Conservation (phyloP, 139 green algal genomes). For the Volvox africanus region DNA sequence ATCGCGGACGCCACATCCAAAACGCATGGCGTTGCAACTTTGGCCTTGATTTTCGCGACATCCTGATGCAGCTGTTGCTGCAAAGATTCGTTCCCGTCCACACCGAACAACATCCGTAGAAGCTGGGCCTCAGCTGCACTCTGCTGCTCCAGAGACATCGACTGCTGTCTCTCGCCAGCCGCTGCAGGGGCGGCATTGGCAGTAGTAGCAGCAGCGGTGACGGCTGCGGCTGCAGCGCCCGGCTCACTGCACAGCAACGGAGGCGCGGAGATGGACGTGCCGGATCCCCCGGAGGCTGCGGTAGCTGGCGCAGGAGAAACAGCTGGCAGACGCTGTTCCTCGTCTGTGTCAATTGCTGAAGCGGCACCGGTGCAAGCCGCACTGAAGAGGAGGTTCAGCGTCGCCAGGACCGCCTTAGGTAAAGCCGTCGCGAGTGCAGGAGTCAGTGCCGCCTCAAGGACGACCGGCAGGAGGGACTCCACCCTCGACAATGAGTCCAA, state of each 20-base stretch:
- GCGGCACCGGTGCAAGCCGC: not conserved
- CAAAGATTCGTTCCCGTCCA: not conserved
- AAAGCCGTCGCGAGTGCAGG: not conserved
- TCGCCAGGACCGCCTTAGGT: not conserved
- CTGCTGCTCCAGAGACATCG: conserved; percentile 40
- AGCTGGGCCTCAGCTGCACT: conserved; percentile 35
- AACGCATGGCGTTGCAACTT: not conserved
- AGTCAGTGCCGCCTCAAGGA: conserved; percentile 9
- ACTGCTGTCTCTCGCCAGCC: not conserved
- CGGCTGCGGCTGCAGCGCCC: not conserved
- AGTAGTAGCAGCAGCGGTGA: too few relatives aligned
- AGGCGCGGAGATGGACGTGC: not conserved
- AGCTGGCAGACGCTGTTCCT: not conserved
- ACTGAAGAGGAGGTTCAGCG: not conserved
- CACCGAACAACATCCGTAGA: conserved; percentile 34
- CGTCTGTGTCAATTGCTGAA: too few relatives aligned
- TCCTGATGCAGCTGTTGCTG: not conserved
- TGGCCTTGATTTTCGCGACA: too few relatives aligned
- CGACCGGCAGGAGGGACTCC: not conserved
- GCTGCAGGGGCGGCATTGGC: not conserved
- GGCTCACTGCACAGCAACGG: conserved; percentile 10
- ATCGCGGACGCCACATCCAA: not conserved
- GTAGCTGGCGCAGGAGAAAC: not conserved
- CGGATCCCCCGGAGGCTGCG: too few relatives aligned
- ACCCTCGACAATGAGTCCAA: not conserved